Evolutionary conservation across 2,329 filamentous ascomycete genomes (phyloP), one percentile per base, ranked within the genome.

Genomic region (Penicillium rolfsii): DNA sequence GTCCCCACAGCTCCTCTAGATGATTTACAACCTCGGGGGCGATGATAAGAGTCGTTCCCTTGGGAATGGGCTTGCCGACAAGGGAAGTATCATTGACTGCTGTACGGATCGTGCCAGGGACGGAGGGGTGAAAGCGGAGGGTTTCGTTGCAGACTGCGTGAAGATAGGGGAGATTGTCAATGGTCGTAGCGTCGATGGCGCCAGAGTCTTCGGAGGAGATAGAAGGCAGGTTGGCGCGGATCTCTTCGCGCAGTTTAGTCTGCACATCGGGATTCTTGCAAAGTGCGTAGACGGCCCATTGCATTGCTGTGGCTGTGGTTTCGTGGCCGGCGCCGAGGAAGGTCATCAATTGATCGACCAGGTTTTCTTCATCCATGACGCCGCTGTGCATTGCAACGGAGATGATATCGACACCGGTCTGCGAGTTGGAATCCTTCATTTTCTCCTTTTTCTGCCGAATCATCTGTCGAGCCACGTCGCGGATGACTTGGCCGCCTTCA

Each of bases 281-380:
- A n/a, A 95, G 83, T 46, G 89, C 79, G 71, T 92, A 91, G 7
- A 87, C 77, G 3, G 88, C 85, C 89, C 90, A 94, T n/a, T 88
- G 89, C 72, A 95, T 82, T 19, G 90, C 84, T 0, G 87, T 84
- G 0, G 91, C 87, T 0, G 90, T 93, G 0, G 91, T 94, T 77
- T 94, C 90, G 74, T 94, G 91, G 24, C 89, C 89, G 0, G 92
- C 92, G 0, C 89, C 89, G 5, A 96, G 84, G 79, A 96, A 95
- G 0, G 91, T 96, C 91, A 96, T 95, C 73, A 95, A 85, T 77
- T 96, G 92, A 74, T 95, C 90, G 38, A 92, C 85, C n/a, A 96
- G 84, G 62, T 91, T 87, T 52, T 92, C 89, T 64, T 95, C 91
- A 12, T 79, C 84, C 76, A 96, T 95, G 5, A 82, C 86, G 50